Percentiles rank a stretch among this genome's conserved stretches.
These are phyloP conservation scores for Talaromyces proteolyticus DNA, from an alignment of 495 filamentous ascomycete genomes.

Conservation along the genomic window DNA sequence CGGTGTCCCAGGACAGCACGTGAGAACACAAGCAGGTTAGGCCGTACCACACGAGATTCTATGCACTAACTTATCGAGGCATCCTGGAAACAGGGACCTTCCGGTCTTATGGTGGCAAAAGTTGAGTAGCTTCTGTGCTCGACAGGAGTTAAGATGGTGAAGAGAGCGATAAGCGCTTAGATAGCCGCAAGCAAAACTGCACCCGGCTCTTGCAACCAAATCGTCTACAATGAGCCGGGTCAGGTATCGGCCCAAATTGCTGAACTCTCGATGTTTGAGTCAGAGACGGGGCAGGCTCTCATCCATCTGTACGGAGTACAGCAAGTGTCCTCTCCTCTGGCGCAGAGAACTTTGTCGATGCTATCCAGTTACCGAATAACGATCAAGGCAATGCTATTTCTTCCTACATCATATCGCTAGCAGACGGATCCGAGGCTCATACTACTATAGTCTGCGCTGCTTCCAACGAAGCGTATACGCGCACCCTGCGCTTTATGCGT, in stretches of 20 bases:
- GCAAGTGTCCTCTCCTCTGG: conserved; percentile 50
- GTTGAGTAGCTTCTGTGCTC: too few relatives aligned
- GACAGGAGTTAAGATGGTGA: too few relatives aligned
- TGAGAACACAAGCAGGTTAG: too few relatives aligned
- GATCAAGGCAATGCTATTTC: conserved; percentile 36
- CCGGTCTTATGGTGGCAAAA: too few relatives aligned
- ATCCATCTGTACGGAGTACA: conserved; percentile 60
- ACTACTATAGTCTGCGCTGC: conserved; percentile 51
- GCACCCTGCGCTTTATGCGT: conserved; percentile 38
- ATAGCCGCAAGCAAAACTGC: too few relatives aligned
- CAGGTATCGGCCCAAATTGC: conserved; percentile 59
- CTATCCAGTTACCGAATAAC: conserved; percentile 36
- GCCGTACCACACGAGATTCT: too few relatives aligned
- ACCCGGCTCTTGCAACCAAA: too few relatives aligned
- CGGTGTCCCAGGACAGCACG: too few relatives aligned
- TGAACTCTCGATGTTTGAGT: conserved; percentile 59
- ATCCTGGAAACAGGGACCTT: too few relatives aligned
- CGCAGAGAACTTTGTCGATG: conserved; percentile 63
- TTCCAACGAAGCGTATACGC: conserved; percentile 50
- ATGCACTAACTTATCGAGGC: too few relatives aligned
- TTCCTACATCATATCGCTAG: conserved; percentile 43
- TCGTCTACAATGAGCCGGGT: conserved; percentile 64
- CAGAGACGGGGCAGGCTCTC: conserved; percentile 56
- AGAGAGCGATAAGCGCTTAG: too few relatives aligned
- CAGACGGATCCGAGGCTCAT: conserved; percentile 44